These are phyloP conservation scores for Silene vulgaris DNA, from an alignment of 179 eudicot species.

Conservation along the genomic window DNA sequence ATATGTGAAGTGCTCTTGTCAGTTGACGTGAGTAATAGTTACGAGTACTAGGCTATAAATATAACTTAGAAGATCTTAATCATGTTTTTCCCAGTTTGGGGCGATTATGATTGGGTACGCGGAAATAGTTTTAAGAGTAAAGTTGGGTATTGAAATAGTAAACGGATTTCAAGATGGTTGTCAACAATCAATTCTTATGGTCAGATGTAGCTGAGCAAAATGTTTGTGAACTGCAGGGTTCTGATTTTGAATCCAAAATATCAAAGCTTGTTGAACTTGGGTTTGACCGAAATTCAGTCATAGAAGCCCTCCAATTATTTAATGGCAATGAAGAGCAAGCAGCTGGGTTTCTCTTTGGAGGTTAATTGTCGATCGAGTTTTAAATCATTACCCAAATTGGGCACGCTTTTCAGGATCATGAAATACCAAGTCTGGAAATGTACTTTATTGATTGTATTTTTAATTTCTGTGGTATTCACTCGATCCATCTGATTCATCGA, in stretches of 20 bases:
- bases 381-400: background rate
- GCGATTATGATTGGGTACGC: background rate
- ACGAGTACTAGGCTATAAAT: background rate
- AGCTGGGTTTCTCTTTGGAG: slow-evolving; percentile 81
- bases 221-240: slow-evolving; percentile 41
- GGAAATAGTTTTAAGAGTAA: no score
- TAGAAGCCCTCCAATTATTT: slow-evolving; percentile 63
- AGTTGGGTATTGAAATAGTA: background rate
- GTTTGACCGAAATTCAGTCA: slow-evolving; percentile 61
- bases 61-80: no score
- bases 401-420: background rate
- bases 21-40: background rate
- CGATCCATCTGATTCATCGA: background rate
- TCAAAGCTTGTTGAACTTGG: slow-evolving; percentile 78
- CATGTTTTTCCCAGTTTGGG: background rate
- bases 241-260: slow-evolving; percentile 83
- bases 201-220: background rate
- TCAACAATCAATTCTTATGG: background rate
- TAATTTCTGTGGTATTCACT: background rate
- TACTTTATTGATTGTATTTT: background rate
- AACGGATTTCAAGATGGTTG: background rate
- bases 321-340: slow-evolving; percentile 91
- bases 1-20: background rate
- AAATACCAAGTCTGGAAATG: background rate
- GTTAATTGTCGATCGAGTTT: slow-evolving; percentile 26